These are phyloP conservation scores for Didymella sp. DNA, from an alignment of 2,329 filamentous ascomycete species.

Conservation along the genomic window DNA sequence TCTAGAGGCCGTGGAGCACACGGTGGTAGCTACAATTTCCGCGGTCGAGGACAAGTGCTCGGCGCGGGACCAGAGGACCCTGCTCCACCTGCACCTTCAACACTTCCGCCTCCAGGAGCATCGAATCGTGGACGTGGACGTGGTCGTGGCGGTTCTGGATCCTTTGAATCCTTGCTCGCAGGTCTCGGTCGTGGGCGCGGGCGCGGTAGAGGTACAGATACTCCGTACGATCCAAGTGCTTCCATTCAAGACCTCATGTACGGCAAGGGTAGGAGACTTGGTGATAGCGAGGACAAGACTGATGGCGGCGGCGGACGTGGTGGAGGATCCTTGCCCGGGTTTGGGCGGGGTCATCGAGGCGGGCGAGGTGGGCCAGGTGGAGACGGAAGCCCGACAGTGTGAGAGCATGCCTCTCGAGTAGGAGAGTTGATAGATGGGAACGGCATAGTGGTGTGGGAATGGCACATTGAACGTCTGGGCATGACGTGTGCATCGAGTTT, in stretches of 20 bases:
- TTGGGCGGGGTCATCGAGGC: neutral
- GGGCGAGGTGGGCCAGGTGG: slow-evolving; percentile 1
- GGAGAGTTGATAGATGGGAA: neutral
- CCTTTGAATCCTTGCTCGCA: neutral
- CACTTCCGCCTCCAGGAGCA: neutral
- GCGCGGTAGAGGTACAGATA: neutral
- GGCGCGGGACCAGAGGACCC: neutral
- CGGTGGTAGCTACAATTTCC: neutral
- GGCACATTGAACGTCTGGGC: neutral
- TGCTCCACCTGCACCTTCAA: neutral
- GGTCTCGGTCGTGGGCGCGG: neutral
- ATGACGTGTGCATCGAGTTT: neutral
- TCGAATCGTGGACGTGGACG: neutral
- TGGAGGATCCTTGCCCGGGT: neutral
- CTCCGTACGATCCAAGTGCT: neutral
- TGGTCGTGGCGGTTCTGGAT: neutral
- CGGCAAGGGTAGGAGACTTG: neutral
- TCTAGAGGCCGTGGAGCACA: neutral
- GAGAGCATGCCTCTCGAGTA: neutral
- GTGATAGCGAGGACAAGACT: neutral
- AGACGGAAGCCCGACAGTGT: neutral
- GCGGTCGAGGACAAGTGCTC: slow-evolving; percentile 3
- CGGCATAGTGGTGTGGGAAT: neutral
- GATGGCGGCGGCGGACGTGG: slow-evolving; percentile 2
- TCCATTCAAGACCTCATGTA: neutral